phyloP scores from a whole-genome alignment of 2,329 filamentous ascomycete species.

The Gnomoniopsis sp. region DNA sequence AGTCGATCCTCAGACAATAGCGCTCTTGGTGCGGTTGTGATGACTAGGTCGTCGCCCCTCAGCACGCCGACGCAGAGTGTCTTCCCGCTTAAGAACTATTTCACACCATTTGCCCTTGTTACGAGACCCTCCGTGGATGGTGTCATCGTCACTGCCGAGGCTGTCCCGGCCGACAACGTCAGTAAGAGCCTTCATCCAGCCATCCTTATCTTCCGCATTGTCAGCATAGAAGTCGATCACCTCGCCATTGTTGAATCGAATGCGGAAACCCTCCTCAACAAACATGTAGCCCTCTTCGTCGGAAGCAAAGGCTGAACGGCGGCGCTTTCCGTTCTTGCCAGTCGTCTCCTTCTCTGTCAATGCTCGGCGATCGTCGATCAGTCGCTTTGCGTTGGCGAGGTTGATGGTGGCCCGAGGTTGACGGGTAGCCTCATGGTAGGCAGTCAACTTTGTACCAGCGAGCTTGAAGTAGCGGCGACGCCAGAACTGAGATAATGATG shows the following conservation, averaged over 20 bases:
- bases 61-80: conserved; percentile 52
- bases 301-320: conserved; percentile 93
- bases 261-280: conserved; percentile 97
- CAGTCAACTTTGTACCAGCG: conserved; percentile 83
- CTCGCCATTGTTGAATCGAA: conserved; percentile 97
- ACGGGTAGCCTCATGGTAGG: conserved; percentile 91
- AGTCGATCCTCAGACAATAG: conserved; percentile 12
- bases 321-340: conserved; percentile 72
- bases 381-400: conserved; percentile 82
- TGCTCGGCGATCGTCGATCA: conserved; percentile 87
- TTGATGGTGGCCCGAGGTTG: conserved; percentile 98
- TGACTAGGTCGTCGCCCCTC: conserved; percentile 43
- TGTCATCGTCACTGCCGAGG: conserved; percentile 42
- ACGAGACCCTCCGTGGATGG: conserved; percentile 35
- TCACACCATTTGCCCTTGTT: conserved; percentile 64
- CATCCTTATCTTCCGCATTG: conserved; percentile 80
- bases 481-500: conserved; percentile 68
- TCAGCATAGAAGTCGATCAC: conserved; percentile 99
- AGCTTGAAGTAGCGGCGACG: conserved; percentile 96
- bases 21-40: conserved; percentile 58
- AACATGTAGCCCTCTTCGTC: conserved; percentile 99
- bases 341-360: conserved; percentile 81
- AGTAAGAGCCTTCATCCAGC: conserved; percentile 86
- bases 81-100: conserved; percentile 61
- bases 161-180: conserved; percentile 63